Conservation (phyloP, 2,329 filamentous ascomycete species). For the Cordyceps cicadae region DNA sequence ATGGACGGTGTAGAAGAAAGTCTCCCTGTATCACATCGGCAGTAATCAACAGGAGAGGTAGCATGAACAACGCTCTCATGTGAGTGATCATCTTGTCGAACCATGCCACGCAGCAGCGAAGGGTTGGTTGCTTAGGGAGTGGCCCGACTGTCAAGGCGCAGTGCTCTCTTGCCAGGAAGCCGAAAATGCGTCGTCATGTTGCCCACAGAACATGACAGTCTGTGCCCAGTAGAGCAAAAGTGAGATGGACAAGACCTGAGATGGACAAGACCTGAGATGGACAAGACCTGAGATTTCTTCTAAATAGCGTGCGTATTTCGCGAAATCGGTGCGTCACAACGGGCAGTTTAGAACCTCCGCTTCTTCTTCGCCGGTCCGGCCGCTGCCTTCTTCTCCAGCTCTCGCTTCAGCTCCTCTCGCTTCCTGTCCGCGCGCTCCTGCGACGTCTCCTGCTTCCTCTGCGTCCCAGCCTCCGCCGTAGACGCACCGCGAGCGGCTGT, state of each 20-base stretch:
- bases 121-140: neutral
- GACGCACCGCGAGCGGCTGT: conserved; percentile 14
- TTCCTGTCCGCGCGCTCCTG: conserved; percentile 41
- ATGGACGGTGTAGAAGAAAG: neutral
- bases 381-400: conserved; percentile 46
- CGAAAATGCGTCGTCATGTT: neutral
- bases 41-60: neutral
- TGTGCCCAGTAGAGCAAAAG: too few relatives aligned
- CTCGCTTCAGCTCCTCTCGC: conserved; percentile 41
- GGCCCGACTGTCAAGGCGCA: neutral
- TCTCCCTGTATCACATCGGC: neutral
- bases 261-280: too few relatives aligned
- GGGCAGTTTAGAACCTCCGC: conserved; percentile 37
- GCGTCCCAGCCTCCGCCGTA: conserved; percentile 21
- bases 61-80: neutral
- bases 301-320: too few relatives aligned
- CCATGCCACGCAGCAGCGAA: neutral
- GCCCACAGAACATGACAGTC: neutral
- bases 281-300: neutral
- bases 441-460: conserved; percentile 32
- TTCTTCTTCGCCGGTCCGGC: conserved; percentile 48
- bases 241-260: neutral
- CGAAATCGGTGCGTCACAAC: too few relatives aligned
- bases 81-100: neutral
- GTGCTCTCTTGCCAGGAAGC: neutral